These are phyloP conservation scores for Rhizopogon vulgaris DNA, from an alignment of 768 basidiomycete species.

Conservation along the genomic window DNA sequence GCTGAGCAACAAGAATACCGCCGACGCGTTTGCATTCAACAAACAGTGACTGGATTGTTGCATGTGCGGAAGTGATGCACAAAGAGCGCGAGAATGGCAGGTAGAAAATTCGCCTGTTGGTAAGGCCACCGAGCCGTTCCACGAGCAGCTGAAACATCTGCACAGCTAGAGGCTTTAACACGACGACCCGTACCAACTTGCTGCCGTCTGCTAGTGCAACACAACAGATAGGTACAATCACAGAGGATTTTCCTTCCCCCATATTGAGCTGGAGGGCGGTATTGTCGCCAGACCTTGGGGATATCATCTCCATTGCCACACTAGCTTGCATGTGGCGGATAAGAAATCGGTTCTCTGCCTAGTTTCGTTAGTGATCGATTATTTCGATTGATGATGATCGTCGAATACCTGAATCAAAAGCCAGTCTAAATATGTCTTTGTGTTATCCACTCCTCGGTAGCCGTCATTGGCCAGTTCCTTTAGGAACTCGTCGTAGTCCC, in stretches of 20 bases:
- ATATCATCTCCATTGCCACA: slow-evolving; percentile 27
- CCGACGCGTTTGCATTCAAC: slow-evolving; percentile 27
- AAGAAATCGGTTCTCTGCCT: slow-evolving; percentile 22
- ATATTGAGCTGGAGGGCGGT: slow-evolving; percentile 45
- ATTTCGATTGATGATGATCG: not conserved
- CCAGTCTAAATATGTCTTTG: slow-evolving; percentile 12
- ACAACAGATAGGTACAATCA: slow-evolving; percentile 28
- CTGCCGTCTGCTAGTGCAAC: slow-evolving; percentile 21
- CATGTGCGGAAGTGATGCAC: slow-evolving; percentile 15
- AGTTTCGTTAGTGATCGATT: slow-evolving; percentile 5
- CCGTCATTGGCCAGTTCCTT: slow-evolving; percentile 14
- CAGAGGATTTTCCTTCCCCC: slow-evolving; percentile 48
- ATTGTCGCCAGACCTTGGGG: slow-evolving; percentile 23
- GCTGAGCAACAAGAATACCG: slow-evolving; percentile 41
- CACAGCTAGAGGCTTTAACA: slow-evolving; percentile 24
- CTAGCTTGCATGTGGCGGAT: slow-evolving; percentile 21
- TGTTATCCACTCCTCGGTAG: slow-evolving; percentile 10
- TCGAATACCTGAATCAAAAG: slow-evolving; percentile 15
- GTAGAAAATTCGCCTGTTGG: slow-evolving; percentile 27
- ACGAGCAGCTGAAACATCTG: slow-evolving; percentile 30
- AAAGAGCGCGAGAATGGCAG: slow-evolving; percentile 26
- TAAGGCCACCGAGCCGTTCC: slow-evolving; percentile 24
- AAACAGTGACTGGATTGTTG: slow-evolving; percentile 5
- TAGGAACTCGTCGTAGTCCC: slow-evolving; percentile 7
- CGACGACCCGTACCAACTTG: slow-evolving; percentile 25